A percentile compares a stretch with the other conserved stretches of the same genome.
Conservation (phyloP, 495 filamentous ascomycete species). For the Penicillium chermesinum region DNA sequence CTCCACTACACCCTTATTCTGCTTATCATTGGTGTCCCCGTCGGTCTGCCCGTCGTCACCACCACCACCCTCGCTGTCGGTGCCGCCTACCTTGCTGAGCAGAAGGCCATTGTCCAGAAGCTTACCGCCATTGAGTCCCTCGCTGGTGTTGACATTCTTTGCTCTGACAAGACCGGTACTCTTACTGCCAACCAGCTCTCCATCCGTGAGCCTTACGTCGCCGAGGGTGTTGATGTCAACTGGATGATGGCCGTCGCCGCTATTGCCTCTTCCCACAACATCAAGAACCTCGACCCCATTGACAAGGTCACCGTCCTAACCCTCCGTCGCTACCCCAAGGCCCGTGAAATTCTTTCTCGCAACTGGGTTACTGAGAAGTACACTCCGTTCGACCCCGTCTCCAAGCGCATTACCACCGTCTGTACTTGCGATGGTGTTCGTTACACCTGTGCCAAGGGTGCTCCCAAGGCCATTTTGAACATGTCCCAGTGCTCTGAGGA, state of each 20-base stretch:
- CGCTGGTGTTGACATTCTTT: conserved; percentile 71
- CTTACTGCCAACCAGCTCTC: conserved; percentile 71
- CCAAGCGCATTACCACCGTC: conserved; percentile 69
- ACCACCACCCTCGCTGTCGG: conserved; percentile 72
- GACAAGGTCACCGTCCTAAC: conserved; percentile 74
- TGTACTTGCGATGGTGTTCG: conserved; percentile 61
- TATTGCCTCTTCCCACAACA: conserved; percentile 70
- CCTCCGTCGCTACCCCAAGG: conserved; percentile 68
- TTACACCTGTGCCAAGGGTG: conserved; percentile 68
- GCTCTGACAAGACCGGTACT: conserved; percentile 76
- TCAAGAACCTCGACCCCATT: conserved; percentile 72
- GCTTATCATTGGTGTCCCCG: conserved; percentile 68
- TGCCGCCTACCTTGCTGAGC: conserved; percentile 67
- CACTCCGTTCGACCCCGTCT: conserved; percentile 73
- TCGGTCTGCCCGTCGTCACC: conserved; percentile 70
- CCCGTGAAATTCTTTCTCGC: conserved; percentile 60
- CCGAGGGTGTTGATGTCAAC: conserved; percentile 70
- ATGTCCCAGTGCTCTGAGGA: conserved; percentile 60
- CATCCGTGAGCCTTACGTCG: conserved; percentile 70
- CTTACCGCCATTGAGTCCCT: conserved; percentile 72
- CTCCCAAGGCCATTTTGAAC: conserved; percentile 67
- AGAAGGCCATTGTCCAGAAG: conserved; percentile 74
- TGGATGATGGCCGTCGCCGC: conserved; percentile 78
- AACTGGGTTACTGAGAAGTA: conserved; percentile 73
- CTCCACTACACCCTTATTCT: conserved; percentile 65